Evolutionary conservation across 805 yeast genomes (phyloP).

Genomic region (Ascoidea asiatica): DNA sequence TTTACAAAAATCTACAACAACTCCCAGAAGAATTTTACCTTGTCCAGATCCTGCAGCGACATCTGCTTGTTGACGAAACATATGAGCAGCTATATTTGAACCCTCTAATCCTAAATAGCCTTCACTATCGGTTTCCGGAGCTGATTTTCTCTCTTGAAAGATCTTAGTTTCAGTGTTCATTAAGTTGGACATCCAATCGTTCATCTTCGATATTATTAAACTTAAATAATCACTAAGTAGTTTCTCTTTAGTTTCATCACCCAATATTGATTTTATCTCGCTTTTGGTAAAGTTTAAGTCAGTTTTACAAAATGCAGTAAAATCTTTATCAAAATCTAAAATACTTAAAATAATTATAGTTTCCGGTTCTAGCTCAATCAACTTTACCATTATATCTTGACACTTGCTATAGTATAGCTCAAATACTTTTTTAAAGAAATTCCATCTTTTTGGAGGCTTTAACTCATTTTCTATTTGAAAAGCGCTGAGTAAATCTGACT

Average conservation of each 20-base stretch:
- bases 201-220: constrained; percentile 58
- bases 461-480: constrained; percentile 16
- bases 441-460: constrained; percentile 71
- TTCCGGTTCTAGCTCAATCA: constrained; percentile 64
- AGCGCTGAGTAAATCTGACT: constrained; percentile 45
- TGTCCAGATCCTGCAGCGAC: constrained; percentile 79
- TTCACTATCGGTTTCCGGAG: constrained; percentile 66
- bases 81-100: constrained; percentile 63
- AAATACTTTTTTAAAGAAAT: constrained; percentile 46
- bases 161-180: constrained; percentile 50
- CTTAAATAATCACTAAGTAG: constrained; percentile 69
- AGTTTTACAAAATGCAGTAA: constrained; percentile 36
- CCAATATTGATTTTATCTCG: constrained; percentile 39
- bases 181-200: constrained; percentile 72
- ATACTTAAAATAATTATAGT: constrained; percentile 62
- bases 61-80: constrained; percentile 82
- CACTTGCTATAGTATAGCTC: constrained; percentile 55
- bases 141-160: constrained; percentile 49
- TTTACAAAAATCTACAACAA: constrained; percentile 54
- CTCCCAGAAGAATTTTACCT: constrained; percentile 67
- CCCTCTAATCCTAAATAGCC: constrained; percentile 58
- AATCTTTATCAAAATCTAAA: constrained; percentile 65
- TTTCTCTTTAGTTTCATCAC: constrained; percentile 58
- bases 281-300: constrained; percentile 35
- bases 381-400: constrained; percentile 45